Conservation (phyloP, 1,284 basidiomycete genomes). For the Inonotus hispidus region DNA sequence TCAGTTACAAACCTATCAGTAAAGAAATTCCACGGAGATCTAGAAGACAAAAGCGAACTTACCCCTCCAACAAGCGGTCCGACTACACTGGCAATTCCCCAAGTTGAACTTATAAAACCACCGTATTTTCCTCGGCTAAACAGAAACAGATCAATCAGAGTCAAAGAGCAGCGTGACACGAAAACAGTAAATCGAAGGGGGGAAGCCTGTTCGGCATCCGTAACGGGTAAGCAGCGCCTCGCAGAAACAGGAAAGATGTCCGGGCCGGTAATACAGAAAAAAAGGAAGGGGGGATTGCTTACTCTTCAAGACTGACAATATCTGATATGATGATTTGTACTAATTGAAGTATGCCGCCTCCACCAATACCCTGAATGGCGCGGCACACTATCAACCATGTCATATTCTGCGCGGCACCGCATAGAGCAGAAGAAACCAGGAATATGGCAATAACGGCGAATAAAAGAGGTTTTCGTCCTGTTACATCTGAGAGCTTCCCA, state of each 20-base stretch:
- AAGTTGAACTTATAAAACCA: constrained; percentile 71
- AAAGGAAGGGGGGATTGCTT: constrained; percentile 25
- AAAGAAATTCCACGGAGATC: neutral
- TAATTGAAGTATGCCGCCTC: constrained; percentile 67
- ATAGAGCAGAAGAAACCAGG: constrained; percentile 76
- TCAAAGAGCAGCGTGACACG: neutral
- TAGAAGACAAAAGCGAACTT: constrained; percentile 26
- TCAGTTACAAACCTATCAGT: neutral
- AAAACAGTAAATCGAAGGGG: neutral
- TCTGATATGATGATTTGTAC: constrained; percentile 74
- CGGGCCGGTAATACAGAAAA: neutral
- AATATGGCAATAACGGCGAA: constrained; percentile 66
- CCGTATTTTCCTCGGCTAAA: constrained; percentile 69
- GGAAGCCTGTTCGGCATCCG: neutral
- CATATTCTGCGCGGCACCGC: constrained; percentile 78
- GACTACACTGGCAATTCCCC: constrained; percentile 75
- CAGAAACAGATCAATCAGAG: neutral
- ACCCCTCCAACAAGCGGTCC: constrained; percentile 75
- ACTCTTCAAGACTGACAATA: constrained; percentile 74
- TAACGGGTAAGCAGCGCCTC: neutral
- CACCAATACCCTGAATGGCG: constrained; percentile 80
- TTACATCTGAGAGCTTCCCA: constrained; percentile 67
- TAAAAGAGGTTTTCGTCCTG: constrained; percentile 71
- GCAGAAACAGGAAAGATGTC: neutral
- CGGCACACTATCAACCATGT: constrained; percentile 68